These are phyloP conservation scores for Salix koriyanagi DNA, from an alignment of 345 rosid species.

Conservation along the genomic window DNA sequence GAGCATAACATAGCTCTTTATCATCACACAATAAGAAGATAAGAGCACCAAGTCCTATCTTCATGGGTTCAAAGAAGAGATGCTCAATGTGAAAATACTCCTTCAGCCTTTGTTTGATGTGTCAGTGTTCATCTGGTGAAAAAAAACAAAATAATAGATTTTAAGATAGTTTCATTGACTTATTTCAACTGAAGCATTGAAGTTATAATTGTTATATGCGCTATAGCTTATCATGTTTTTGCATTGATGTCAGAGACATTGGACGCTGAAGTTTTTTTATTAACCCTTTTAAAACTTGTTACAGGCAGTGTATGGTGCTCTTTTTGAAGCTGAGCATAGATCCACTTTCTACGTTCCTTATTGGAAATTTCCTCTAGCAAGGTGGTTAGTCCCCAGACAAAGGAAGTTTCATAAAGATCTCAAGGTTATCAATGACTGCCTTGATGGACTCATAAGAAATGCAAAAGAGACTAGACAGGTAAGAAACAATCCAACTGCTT, in stretches of 20 bases:
- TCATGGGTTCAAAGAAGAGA: no score
- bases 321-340: conserved; percentile 96
- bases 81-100: no score
- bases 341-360: conserved; percentile 93
- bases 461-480: conserved; percentile 95
- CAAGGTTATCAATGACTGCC: conserved; percentile 86
- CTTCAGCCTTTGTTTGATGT: not conserved
- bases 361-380: conserved; percentile 88
- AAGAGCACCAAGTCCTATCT: no score
- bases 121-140: no score
- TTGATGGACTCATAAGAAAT: conserved; percentile 84
- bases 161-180: no score
- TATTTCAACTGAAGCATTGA: not conserved
- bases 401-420: conserved; percentile 77
- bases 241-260: not conserved
- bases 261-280: not conserved
- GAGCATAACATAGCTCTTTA: no score
- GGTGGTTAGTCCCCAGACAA: conserved; percentile 89
- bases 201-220: not conserved
- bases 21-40: no score
- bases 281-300: not conserved
- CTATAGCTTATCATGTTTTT: not conserved
- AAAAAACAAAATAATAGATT: no score
- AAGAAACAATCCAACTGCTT: not conserved
- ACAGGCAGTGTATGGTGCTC: conserved; percentile 97